Base-by-base conservation (phyloP, 306 rosid genomes). In the Lupinus albus region DNA sequence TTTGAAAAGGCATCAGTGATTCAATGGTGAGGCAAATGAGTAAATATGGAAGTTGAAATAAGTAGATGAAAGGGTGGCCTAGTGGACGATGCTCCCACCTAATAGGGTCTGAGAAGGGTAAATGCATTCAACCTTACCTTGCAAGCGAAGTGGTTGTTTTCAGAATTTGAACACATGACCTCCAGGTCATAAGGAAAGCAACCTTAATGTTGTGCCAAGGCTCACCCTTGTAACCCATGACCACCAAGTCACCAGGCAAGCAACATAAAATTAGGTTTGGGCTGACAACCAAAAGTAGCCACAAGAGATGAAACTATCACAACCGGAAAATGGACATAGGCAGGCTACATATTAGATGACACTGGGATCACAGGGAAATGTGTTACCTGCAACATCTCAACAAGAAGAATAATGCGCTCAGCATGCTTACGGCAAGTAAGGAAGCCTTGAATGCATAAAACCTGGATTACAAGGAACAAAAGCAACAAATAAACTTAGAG, bases 401-500 rank as follows among this genome's bases (percentile, higher is more conserved):
- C 98, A 39, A 92, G 96, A 76, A 92, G 96, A 81, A 92, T 89
- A 75, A 92, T 73, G 25, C 98, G 92, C 74, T 92, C 98, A 4
- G 96, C 98, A 76, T 92, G 98, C 81, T 92, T 92, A 52, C 92
- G 98, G 81, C 98, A 92, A 52, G 96, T 92, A 76, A 92, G 98
- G 82, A 92, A 92, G 72, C 98, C 98, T 85, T 92, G 98, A 83
- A 92, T 92, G 88, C 98, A 89, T 68, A 92, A 83, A 85, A 92
- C 98, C 98, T 92, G 78, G 51, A 76, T 70, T 49, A 56, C 52
- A 53, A 57, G 46, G 54, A 58, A 64, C 65, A 67, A 57, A 57
- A 49, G n/a, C 28, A 59, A 25, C 39, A 16, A 75, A 69, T 49
- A 78, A 47, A 67, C 58, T 74, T 74, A 70, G 64, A 64, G 54